Percentiles rank a stretch among this genome's conserved stretches.
phyloP scores from a whole-genome alignment of 1,139 yeast species.

The Candida neerlandica region DNA sequence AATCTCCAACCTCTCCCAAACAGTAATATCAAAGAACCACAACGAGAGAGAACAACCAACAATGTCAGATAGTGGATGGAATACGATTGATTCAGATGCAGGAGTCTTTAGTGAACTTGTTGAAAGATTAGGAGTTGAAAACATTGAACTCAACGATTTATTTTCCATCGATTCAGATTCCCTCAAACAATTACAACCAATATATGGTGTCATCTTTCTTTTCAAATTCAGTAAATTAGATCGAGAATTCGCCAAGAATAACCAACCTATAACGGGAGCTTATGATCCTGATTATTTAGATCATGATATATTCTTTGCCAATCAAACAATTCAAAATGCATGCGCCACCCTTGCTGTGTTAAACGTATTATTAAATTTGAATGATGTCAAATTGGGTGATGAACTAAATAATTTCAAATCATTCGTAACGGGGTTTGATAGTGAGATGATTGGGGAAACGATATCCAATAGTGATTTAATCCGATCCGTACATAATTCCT shows the following conservation, averaged over 20 bases:
- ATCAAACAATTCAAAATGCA: conserved; percentile 69
- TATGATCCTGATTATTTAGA: conserved; percentile 44
- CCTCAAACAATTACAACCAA: conserved; percentile 41
- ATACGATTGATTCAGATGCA: conserved; percentile 73
- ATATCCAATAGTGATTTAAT: conserved; percentile 63
- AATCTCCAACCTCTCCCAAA: too few relatives aligned
- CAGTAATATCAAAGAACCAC: too few relatives aligned
- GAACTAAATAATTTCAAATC: conserved; percentile 51
- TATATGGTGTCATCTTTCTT: conserved; percentile 64
- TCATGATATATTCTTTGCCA: conserved; percentile 57
- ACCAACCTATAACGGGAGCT: conserved; percentile 45
- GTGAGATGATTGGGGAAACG: conserved; percentile 64
- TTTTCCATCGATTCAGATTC: conserved; percentile 55
- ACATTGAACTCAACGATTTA: conserved; percentile 63
- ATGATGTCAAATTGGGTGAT: conserved; percentile 48
- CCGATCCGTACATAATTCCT: conserved; percentile 63
- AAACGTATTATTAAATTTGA: conserved; percentile 50
- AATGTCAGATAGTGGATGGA: conserved; percentile 50
- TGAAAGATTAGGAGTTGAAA: conserved; percentile 57
- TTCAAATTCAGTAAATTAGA: conserved; percentile 59
- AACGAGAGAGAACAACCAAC: background rate
- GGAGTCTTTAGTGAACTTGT: conserved; percentile 73
- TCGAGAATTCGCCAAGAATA: conserved; percentile 27
- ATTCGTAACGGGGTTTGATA: conserved; percentile 59
- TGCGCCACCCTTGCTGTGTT: conserved; percentile 82